These are phyloP conservation scores for Coniochaeta hoffmannii DNA, from an alignment of 2,329 filamentous ascomycete species.

Conservation along the genomic window DNA sequence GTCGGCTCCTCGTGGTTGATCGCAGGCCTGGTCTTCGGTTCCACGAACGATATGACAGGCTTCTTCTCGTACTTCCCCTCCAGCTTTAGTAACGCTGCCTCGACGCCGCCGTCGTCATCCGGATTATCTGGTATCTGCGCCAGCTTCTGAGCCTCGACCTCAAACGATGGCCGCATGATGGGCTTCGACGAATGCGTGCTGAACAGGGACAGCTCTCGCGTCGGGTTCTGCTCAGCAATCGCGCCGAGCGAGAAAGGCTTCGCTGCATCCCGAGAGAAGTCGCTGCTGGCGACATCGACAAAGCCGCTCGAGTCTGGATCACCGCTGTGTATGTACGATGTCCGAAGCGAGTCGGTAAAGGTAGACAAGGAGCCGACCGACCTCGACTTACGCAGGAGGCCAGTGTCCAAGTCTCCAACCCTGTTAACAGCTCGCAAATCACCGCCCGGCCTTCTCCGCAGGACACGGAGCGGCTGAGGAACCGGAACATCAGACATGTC, in stretches of 20 bases:
- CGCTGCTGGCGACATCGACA: slow-evolving; percentile 33
- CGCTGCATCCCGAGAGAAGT: slow-evolving; percentile 31
- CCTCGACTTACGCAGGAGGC: slow-evolving; percentile 41
- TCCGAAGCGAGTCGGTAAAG: slow-evolving; percentile 53
- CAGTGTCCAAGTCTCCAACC: slow-evolving; percentile 51
- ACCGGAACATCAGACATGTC: slow-evolving; percentile 36
- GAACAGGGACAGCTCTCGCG: slow-evolving; percentile 44
- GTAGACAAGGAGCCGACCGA: slow-evolving; percentile 54
- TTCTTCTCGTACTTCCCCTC: slow-evolving; percentile 74
- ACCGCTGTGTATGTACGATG: slow-evolving; percentile 44
- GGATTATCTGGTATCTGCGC: slow-evolving; percentile 79
- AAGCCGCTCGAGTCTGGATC: slow-evolving; percentile 30
- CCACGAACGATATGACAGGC: slow-evolving; percentile 31
- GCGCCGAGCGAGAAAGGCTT: slow-evolving; percentile 52
- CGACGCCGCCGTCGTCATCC: slow-evolving; percentile 76
- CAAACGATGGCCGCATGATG: slow-evolving; percentile 68
- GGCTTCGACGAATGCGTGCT: slow-evolving; percentile 57
- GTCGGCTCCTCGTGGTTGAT: neutral
- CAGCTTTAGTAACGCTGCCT: slow-evolving; percentile 85
- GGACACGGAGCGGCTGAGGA: slow-evolving; percentile 50
- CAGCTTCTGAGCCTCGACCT: slow-evolving; percentile 79
- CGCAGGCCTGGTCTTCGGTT: slow-evolving; percentile 18
- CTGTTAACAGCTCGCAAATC: slow-evolving; percentile 63
- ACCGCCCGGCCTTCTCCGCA: slow-evolving; percentile 68
- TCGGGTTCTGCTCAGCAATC: slow-evolving; percentile 42